Percentiles rank a stretch among this genome's conserved stretches.
These are phyloP conservation scores for Monarda citriodora DNA, from an alignment of 305 asterid species.

Conservation along the genomic window DNA sequence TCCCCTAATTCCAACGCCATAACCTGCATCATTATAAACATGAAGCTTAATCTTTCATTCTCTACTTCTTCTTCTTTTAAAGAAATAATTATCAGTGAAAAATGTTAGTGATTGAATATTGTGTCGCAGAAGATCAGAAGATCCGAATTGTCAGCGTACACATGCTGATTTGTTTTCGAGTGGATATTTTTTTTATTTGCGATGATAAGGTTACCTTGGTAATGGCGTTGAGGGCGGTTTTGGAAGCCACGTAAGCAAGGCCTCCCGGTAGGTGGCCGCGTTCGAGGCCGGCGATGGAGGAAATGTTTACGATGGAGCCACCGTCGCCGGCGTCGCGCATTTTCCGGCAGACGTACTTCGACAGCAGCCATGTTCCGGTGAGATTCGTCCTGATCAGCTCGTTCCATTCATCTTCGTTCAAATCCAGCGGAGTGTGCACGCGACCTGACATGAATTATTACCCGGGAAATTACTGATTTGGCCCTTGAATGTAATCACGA, in stretches of 20 bases:
- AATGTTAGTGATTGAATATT: too few species aligned
- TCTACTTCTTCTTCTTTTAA: too few species aligned
- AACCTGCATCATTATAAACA: too few species aligned
- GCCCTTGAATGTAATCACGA: too few species aligned
- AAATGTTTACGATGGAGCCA: slow-evolving; percentile 58
- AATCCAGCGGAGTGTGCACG: slow-evolving; percentile 45
- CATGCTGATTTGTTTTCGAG: too few species aligned
- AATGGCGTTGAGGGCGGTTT: slow-evolving; percentile 41
- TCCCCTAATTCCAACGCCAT: slow-evolving; percentile 57
- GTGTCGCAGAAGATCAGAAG: too few species aligned
- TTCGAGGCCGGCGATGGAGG: slow-evolving; percentile 54
- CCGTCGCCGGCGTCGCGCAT: slow-evolving; percentile 44
- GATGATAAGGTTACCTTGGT: slow-evolving; percentile 36
- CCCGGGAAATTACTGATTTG: too few species aligned
- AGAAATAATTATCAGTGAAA: too few species aligned
- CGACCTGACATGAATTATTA: slow-evolving; percentile 22
- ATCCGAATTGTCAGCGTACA: too few species aligned
- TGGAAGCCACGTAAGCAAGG: slow-evolving; percentile 45
- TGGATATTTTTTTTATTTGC: too few species aligned
- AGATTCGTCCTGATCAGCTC: slow-evolving; percentile 34
- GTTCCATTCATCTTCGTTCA: slow-evolving; percentile 59
- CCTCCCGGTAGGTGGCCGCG: slow-evolving; percentile 56
- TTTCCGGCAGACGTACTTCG: slow-evolving; percentile 41
- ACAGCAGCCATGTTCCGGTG: slow-evolving; percentile 61
- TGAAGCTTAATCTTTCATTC: too few species aligned